Base-by-base conservation (phyloP, 495 filamentous ascomycete genomes). In the Lophiotrema nucula region DNA sequence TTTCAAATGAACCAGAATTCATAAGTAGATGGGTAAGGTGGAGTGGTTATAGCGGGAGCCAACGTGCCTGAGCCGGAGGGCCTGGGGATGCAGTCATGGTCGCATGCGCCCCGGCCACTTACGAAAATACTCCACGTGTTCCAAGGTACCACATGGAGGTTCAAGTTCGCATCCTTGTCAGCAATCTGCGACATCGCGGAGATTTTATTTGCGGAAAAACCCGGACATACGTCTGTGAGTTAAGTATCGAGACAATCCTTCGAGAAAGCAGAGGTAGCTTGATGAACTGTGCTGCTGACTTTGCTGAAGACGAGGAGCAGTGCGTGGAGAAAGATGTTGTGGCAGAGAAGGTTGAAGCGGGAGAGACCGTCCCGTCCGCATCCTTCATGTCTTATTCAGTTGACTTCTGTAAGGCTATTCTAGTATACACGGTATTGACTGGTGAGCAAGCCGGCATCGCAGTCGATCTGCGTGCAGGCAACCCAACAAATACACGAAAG, bases 71-170 rank as follows among this genome's bases (percentile, higher is more conserved):
- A n/a, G n/a, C n/a, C n/a, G n/a, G n/a, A n/a, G n/a, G n/a, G n/a
- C n/a, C n/a, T n/a, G n/a, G n/a, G n/a, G n/a, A 27, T 51, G 47
- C 47, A 37, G 47, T 51, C 47, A 51, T 51, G 27, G 27, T 51
- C n/a, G 19, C 23, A 51, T 31, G 31, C 8, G 15, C 31, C n/a
- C n/a, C n/a, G n/a, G n/a, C n/a, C n/a, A n/a, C n/a, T n/a, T n/a
- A n/a, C n/a, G n/a, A n/a, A 37, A 51, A 51, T 51, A 38, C 47
- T 23, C 47, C 47, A 38, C 47, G 47, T 51, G 47, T 19, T 21
- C 5, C 43, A 23, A 23, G 43, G 23, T 12, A 19, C n/a, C 22
- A 42, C 22, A 15, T 19, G 39, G n/a, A 18, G 21, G 19, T 18
- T 3, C 11, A 4, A 2, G 2, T 47, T 33, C 8, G 8, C 8